Evolutionary conservation across 2,329 filamentous ascomycete species (phyloP), one percentile per base, ranked within the genome.

Genomic region (Calonectria honghensis): DNA sequence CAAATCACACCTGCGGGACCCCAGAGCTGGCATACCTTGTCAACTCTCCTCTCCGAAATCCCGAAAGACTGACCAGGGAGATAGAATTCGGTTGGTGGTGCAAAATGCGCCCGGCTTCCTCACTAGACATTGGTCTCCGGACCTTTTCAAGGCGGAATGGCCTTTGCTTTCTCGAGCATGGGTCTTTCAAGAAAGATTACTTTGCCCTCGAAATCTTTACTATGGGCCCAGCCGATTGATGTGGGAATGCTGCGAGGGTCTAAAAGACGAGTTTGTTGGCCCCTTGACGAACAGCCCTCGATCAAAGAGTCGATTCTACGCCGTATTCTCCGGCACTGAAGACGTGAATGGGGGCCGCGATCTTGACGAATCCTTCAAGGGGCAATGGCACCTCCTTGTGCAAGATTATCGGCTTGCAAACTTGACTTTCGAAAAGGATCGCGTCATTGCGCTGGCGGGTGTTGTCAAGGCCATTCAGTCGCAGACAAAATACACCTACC

Each of bases 361-460:
- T 37, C 35, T 63, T 6, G 35, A 64, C 9, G 70, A 73, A 20
- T 52, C 59, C 4, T 70, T 73, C 24, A 70, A 50, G 20, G 68
- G 67, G 1, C 74, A 75, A 16, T 71, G 71, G 74, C 16, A 41
- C 3, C 24, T 51, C 0, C 50, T 73, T 2, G 57, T 75, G 0
- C 41, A 75, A 18, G 71, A 68, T 32, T 73, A 75, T 37, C 45
- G 71, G 3, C 54, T 71, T 10, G 52, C 20, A 1, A 64, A 66
- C 2, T 39, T 73, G 29, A 75, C 67, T 0, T 68, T 61, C 13
- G 72, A 73, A 35, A 70, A 54, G 35, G 59, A 70, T 35, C 50
- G 72, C 6, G 29, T 35, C 18, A 70, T 73, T 32, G 66, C 66
- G 10, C 69, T 70, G 16, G 57, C 72, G 6, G 72, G 72, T 20